Evolutionary conservation across 768 basidiomycete species (phyloP), one percentile per base, ranked within the genome.

Genomic region (Agrocybe pediades): DNA sequence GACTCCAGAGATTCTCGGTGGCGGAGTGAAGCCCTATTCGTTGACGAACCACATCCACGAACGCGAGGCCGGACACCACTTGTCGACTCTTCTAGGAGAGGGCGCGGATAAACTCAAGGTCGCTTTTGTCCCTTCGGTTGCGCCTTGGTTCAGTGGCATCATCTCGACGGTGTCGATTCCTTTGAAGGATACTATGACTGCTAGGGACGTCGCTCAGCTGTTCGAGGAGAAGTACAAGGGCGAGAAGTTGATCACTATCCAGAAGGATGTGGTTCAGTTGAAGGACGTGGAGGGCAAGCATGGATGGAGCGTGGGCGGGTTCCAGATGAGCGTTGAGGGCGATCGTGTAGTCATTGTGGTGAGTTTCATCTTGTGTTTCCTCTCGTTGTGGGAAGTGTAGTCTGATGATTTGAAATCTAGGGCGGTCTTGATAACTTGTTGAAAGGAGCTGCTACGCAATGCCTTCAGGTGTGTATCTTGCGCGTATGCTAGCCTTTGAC

Each of bases 401-500:
- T 42, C 33, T 9, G 45, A 9, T 52, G 30, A 13, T 29, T 47
- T 33, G 52, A 26, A 17, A 36, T 25, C 46, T 27, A 93, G 92
- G 96, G 93, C 45, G 95, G 95, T 0, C 72, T 99, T 63, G 97
- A 99, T 67, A 99, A 99, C 74, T 74, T 99, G 52, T 77, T 99
- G 57, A 99, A 99, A 71, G 97, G 97, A 6, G 97, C 97, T 46
- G 97, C 97, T 16, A 98, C 96, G n/a, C 97, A 99, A 70, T 98
- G 96, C 69, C 67, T 99, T 57, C 95, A 96, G 81, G 92, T 93
- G 46, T 17, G 86, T 72, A 33, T 11, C 25, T 51, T 24, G 6
- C 6, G 24, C 27, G 36, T 26, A 41, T 40, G 33, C 49, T 23
- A 53, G 42, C 53, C n/a, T 21, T 49, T 15, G 16, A 27, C 19